These are phyloP conservation scores for Hymenoscyphus albidus DNA, from an alignment of 2,329 filamentous ascomycete species.

Conservation along the genomic window DNA sequence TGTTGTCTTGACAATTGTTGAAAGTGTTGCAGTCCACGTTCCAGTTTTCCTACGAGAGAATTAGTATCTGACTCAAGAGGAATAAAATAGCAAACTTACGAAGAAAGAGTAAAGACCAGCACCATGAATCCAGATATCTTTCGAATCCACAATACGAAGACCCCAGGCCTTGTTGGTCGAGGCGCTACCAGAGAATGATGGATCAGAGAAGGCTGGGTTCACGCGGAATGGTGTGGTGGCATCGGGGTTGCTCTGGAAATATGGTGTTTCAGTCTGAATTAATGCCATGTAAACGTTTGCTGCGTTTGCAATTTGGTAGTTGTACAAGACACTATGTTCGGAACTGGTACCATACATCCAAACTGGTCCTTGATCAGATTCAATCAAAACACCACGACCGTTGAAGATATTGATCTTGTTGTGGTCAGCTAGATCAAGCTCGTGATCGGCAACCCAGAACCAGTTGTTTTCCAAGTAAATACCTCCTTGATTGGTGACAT, in stretches of 20 bases:
- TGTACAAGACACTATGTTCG: conserved; percentile 66
- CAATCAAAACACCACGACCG: conserved; percentile 67
- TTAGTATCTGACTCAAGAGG: neutral
- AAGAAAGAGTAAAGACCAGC: conserved; percentile 80
- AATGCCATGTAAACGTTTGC: conserved; percentile 76
- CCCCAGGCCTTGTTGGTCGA: conserved; percentile 67
- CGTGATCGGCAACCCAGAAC: conserved; percentile 90
- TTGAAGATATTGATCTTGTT: conserved; percentile 85
- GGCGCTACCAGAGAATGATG: conserved; percentile 55
- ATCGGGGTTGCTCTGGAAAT: conserved; percentile 80
- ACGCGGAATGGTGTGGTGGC: conserved; percentile 61
- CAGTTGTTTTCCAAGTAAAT: conserved; percentile 85
- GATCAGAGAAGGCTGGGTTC: conserved; percentile 59
- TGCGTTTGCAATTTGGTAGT: conserved; percentile 80
- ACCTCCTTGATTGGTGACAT: conserved; percentile 58
- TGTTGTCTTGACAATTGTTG: conserved; percentile 73
- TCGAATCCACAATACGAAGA: conserved; percentile 64
- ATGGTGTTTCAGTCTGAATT: conserved; percentile 87
- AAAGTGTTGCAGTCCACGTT: conserved; percentile 62
- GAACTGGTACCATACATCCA: conserved; percentile 79
- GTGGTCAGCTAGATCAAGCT: conserved; percentile 70
- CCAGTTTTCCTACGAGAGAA: conserved; percentile 59
- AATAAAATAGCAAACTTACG: conserved; percentile 13
- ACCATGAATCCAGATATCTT: conserved; percentile 65
- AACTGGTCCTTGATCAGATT: conserved; percentile 66